Evolutionary conservation across 768 basidiomycete species (phyloP).

Genomic region (Boletellus emodensis): DNA sequence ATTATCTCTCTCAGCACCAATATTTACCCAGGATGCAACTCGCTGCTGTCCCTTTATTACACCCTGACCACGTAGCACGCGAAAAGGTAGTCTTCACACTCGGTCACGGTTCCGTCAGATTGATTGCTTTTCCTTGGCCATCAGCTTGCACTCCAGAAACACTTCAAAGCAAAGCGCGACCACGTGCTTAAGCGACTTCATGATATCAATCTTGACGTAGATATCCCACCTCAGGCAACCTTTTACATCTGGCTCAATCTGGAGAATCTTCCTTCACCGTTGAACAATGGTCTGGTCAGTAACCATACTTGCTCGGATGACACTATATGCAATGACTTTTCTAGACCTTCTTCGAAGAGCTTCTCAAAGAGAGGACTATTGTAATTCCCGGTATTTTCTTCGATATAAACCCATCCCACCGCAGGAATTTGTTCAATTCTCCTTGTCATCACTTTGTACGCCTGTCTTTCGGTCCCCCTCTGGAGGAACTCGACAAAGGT

Average conservation of each 20-base stretch:
- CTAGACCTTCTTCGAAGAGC: slow-evolving; percentile 90
- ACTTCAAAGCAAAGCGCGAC: slow-evolving; percentile 90
- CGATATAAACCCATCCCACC: slow-evolving; percentile 72
- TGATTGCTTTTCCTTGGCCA: neutral
- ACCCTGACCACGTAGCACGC: slow-evolving; percentile 57
- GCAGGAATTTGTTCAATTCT: slow-evolving; percentile 85
- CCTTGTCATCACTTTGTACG: slow-evolving; percentile 90
- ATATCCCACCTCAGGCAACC: slow-evolving; percentile 72
- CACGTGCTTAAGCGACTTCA: slow-evolving; percentile 81
- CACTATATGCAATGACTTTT: neutral
- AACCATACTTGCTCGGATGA: neutral
- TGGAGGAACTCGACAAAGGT: slow-evolving; percentile 78
- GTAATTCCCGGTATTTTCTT: slow-evolving; percentile 92
- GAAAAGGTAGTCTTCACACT: slow-evolving; percentile 54
- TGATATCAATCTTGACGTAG: slow-evolving; percentile 72
- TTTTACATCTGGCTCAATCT: slow-evolving; percentile 96
- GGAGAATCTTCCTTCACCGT: slow-evolving; percentile 68
- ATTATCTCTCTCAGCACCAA: neutral
- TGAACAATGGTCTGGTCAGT: slow-evolving; percentile 82
- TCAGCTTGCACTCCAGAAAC: slow-evolving; percentile 76
- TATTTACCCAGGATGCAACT: slow-evolving; percentile 61
- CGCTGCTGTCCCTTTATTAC: slow-evolving; percentile 80
- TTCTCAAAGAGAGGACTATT: slow-evolving; percentile 86
- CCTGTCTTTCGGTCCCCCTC: slow-evolving; percentile 79
- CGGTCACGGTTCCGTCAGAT: neutral